Evolutionary conservation across 2,329 filamentous ascomycete genomes (phyloP).

Genomic region (Gnomoniopsis smithogilvyi): DNA sequence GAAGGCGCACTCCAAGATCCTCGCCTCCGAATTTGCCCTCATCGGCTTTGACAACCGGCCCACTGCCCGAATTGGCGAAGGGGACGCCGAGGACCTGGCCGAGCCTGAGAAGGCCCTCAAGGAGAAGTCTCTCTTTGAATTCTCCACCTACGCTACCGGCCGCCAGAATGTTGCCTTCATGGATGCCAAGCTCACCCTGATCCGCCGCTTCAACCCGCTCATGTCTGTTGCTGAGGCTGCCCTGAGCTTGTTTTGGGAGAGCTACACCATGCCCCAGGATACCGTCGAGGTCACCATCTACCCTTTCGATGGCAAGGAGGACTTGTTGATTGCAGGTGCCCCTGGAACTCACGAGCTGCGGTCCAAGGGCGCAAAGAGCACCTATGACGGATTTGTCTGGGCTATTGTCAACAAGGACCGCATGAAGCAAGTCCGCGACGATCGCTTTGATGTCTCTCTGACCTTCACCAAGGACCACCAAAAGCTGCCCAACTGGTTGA

Average conservation of each 20-base stretch:
- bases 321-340: constrained; percentile 65
- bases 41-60: constrained; percentile 72
- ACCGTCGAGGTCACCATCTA: constrained; percentile 74
- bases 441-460: constrained; percentile 91
- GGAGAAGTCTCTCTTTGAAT: constrained; percentile 87
- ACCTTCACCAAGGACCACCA: constrained; percentile 89
- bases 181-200: constrained; percentile 77
- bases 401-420: constrained; percentile 91
- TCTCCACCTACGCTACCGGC: constrained; percentile 81
- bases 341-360: constrained; percentile 57
- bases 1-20: constrained; percentile 64
- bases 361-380: constrained; percentile 59
- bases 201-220: constrained; percentile 84
- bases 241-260: constrained; percentile 77
- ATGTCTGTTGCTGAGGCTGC: constrained; percentile 59
- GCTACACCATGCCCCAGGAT: constrained; percentile 66
- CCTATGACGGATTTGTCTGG: constrained; percentile 90
- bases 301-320: constrained; percentile 90
- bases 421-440: constrained; percentile 87
- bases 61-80: constrained; percentile 37
- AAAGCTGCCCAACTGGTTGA: constrained; percentile 86
- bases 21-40: constrained; percentile 79
- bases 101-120: constrained; percentile 54
- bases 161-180: constrained; percentile 90
- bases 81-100: constrained; percentile 33